Evolutionary conservation across 2,329 filamentous ascomycete genomes (phyloP).

Genomic region (Hypoxylon sp.): DNA sequence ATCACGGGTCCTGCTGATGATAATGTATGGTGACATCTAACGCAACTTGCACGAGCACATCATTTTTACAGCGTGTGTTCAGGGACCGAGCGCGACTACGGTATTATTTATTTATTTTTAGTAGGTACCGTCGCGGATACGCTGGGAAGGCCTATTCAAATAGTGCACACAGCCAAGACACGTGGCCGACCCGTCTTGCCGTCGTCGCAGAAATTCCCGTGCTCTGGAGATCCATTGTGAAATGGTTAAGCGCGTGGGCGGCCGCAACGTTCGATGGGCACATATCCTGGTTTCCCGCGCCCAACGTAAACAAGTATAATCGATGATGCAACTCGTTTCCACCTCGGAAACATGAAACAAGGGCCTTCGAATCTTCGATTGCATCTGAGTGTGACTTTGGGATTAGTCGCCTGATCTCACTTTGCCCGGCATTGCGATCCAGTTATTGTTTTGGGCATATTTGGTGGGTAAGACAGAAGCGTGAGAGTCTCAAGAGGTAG

Average conservation of each 20-base stretch:
- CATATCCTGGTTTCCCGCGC: too few species aligned
- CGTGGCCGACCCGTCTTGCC: constrained; percentile 22
- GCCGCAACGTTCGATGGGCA: neutral
- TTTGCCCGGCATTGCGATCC: neutral
- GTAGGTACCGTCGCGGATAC: neutral
- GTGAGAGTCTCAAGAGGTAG: too few species aligned
- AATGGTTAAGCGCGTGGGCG: neutral
- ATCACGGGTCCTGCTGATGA: constrained; percentile 18
- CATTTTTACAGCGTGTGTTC: neutral
- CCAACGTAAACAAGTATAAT: neutral
- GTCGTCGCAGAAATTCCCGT: constrained; percentile 5
- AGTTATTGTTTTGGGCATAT: neutral
- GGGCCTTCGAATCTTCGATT: neutral
- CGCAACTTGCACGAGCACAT: constrained; percentile 4
- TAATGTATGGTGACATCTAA: constrained; percentile 24
- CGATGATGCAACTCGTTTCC: neutral
- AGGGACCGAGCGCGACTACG: neutral
- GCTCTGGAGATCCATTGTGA: neutral
- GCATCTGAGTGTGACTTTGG: neutral
- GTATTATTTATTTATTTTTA: neutral
- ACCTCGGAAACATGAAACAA: neutral
- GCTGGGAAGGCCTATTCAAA: constrained; percentile 13
- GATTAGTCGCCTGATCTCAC: neutral
- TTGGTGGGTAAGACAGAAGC: neutral
- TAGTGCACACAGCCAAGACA: constrained; percentile 22